A percentile compares a stretch with the other conserved stretches of the same genome.
phyloP scores from a whole-genome alignment of 2,329 filamentous ascomycete genomes.

The Leptographium procerum region DNA sequence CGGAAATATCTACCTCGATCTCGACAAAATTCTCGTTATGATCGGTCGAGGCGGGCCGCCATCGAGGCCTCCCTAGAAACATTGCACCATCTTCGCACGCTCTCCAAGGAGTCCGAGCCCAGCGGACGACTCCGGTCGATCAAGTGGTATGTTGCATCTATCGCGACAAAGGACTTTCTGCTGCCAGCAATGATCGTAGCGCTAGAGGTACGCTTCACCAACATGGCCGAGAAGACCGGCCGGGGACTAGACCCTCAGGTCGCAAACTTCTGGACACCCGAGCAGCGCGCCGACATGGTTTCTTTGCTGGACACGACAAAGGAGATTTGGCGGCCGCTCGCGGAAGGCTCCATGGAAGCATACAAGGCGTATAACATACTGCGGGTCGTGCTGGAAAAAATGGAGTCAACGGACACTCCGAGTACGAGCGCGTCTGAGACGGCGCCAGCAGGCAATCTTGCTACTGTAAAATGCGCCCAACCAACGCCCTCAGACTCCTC shows the following conservation, averaged over 20 bases:
- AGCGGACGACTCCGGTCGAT: conserved; percentile 61
- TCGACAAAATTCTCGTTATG: conserved; percentile 67
- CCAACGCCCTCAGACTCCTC: conserved; percentile 2
- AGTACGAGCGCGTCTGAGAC: neutral
- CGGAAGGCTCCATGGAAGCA: conserved; percentile 74
- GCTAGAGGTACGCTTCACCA: conserved; percentile 68
- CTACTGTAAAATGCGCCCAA: neutral
- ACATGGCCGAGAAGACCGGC: conserved; percentile 31
- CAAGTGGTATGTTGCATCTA: conserved; percentile 67
- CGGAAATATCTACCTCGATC: conserved; percentile 75
- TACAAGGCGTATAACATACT: conserved; percentile 75
- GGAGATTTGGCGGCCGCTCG: conserved; percentile 68
- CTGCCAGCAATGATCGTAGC: conserved; percentile 76
- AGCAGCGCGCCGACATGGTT: conserved; percentile 65
- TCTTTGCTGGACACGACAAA: conserved; percentile 58
- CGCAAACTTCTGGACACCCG: conserved; percentile 43
- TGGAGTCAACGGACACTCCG: conserved; percentile 31
- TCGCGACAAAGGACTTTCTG: conserved; percentile 76
- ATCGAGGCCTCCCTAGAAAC: conserved; percentile 80
- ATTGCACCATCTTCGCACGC: conserved; percentile 62
- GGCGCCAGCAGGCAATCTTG: neutral
- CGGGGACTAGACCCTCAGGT: conserved; percentile 30
- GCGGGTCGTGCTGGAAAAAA: conserved; percentile 73
- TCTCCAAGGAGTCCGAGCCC: conserved; percentile 63
- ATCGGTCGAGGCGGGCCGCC: conserved; percentile 71